Base-by-base conservation (phyloP, 1,284 basidiomycete genomes). In the Bothia castanella region DNA sequence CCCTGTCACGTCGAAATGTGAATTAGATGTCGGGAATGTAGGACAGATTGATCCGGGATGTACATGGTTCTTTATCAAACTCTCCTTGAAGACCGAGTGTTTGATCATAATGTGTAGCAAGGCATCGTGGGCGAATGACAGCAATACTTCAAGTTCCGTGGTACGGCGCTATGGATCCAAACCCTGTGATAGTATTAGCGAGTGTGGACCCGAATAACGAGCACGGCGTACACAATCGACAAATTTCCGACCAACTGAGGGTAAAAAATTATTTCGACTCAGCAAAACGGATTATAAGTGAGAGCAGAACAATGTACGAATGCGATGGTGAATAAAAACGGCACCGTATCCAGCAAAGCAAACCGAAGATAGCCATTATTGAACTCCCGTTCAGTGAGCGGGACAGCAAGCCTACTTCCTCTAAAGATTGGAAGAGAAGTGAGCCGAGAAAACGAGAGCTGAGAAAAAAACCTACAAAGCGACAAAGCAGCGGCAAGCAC, bases 21-120 rank as follows among this genome's bases (percentile, higher is more conserved):
- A n/a, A n/a, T n/a, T n/a, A n/a, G n/a, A n/a, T n/a, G n/a, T n/a
- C n/a, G n/a, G n/a, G n/a, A n/a, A n/a, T n/a, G n/a, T n/a, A n/a
- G n/a, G n/a, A n/a, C n/a, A n/a, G n/a, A n/a, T n/a, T n/a, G n/a
- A n/a, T n/a, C n/a, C n/a, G n/a, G n/a, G 35, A 73, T 82, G 64
- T 62, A 86, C 85, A 87, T 87, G 0, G 84, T 86, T 55, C n/a
- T 80, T 76, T 47, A 76, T 77, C 47, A 83, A 66, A 58, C 80
- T 85, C 67, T 88, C 87, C 67, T 89, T 89, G 72, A 88, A 91
- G 8, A 90, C 88, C 0, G 88, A 89, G 70, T 89, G 78, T 62
- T 89, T 80, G 52, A 89, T 76, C 2, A 87, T 87, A 50, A 90
- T 75, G 61, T 89, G 87, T 1, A 87, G 87, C 14, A 89, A 71